Base-by-base conservation (phyloP, 192 early-diverging fungal genomes). In the Coemansia umbellata region DNA sequence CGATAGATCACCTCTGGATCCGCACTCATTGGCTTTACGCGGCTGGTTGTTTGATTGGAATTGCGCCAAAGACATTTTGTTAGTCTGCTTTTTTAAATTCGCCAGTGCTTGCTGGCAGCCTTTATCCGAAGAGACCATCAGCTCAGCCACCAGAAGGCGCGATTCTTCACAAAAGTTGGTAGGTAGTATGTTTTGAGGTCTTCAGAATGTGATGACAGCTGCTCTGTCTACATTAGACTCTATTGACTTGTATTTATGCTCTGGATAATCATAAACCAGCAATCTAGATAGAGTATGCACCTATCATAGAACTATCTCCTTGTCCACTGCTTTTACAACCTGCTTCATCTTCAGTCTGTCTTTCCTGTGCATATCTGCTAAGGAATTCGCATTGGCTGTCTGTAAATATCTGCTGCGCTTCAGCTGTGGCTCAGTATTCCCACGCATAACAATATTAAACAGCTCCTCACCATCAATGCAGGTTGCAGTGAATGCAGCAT, bases 251-350 rank as follows among this genome's bases (percentile, higher is more conserved):
- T 41, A 44, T 15, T 28, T 30, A 14, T 63, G 72, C 23, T 45
- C 56, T 7, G 72, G 72, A 43, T 75, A 75, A 55, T 75, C 72
- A 44, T 66, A 75, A 5, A 75, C 66, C 40, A 53, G 60, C 47
- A 75, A 41, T 11, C 45, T 52, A 44, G 69, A 63, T 27, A 69
- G 17, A 0, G 60, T 37, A 24, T 50, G 42, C 8, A 75, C 72
- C 49, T 68, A 47, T 0, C 72, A 47, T 22, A 47, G 44, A 3
- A 66, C 66, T 37, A 50, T 26, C 31, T 27, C 51, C 7, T 26
- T 36, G 14, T 65, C 59, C 6, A 66, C 47, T 1, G 23, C 26
- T 13, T 51, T 50, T 1, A 30, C 15, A 37, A 55, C 53, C 23
- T 19, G 17, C 28, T 30, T 55, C 41, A 4, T 42, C 28, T 26